Evolutionary conservation across 371 early-diverging fungal genomes (phyloP).

Genomic region (Smittium culicis): DNA sequence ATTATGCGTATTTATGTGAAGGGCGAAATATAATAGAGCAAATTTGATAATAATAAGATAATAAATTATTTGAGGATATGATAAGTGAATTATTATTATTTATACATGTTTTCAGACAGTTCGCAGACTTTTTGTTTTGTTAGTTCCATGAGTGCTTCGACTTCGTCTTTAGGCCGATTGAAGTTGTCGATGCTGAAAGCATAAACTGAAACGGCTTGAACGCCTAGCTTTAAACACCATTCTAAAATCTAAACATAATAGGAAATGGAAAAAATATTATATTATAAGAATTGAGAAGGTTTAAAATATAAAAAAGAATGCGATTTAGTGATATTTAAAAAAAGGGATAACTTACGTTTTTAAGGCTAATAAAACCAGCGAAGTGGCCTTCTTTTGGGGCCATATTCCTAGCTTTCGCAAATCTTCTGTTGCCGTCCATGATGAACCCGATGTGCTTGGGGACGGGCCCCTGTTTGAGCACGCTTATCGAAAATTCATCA

Average conservation of each 20-base stretch:
- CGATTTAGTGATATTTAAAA: slow-evolving; percentile 2
- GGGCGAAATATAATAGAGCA: too few species aligned
- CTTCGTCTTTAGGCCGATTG: slow-evolving; percentile 78
- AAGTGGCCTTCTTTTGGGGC: slow-evolving; percentile 58
- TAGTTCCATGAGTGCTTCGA: slow-evolving; percentile 76
- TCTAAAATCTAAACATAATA: slow-evolving; percentile 50
- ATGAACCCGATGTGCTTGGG: slow-evolving; percentile 95
- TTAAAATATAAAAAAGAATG: background rate
- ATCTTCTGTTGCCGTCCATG: slow-evolving; percentile 98
- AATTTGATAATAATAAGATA: too few species aligned
- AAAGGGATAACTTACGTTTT: slow-evolving; percentile 35
- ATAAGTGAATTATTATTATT: background rate
- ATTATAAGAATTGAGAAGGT: background rate
- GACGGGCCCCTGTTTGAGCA: slow-evolving; percentile 57
- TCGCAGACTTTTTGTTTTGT: slow-evolving; percentile 60
- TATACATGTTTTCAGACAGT: slow-evolving; percentile 34
- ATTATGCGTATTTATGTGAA: too few species aligned
- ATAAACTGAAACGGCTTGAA: slow-evolving; percentile 87
- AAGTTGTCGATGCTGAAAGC: slow-evolving; percentile 98
- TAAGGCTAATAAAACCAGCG: slow-evolving; percentile 66
- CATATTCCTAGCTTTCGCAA: slow-evolving; percentile 47
- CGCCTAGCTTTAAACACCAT: slow-evolving; percentile 70
- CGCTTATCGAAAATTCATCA: slow-evolving; percentile 26
- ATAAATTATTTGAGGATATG: background rate
- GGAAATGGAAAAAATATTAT: background rate